These are phyloP conservation scores for Calycina herbarum DNA, from an alignment of 2,329 filamentous ascomycete species.

Conservation along the genomic window DNA sequence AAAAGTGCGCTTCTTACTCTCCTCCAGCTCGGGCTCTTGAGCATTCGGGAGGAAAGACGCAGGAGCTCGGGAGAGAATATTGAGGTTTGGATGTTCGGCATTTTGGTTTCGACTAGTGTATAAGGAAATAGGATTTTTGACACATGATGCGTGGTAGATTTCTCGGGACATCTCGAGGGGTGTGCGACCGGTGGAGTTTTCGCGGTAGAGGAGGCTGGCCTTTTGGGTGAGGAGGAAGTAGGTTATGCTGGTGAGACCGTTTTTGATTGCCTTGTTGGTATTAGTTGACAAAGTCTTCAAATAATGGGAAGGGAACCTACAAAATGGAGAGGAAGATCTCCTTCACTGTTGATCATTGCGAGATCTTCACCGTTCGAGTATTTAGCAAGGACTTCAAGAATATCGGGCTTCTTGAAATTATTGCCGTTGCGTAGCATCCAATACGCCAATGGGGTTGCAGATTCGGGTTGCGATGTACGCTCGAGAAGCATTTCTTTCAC, in stretches of 20 bases:
- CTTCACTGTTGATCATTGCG: constrained; percentile 61
- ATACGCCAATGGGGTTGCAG: constrained; percentile 63
- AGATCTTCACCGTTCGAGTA: constrained; percentile 58
- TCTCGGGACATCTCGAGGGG: constrained; percentile 68
- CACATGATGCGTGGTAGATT: constrained; percentile 42
- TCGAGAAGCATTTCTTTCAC: constrained; percentile 59
- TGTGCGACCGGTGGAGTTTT: constrained; percentile 76
- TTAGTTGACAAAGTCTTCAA: constrained; percentile 33
- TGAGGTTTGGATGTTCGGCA: not conserved
- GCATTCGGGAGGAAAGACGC: constrained; percentile 6
- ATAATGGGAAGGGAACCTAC: constrained; percentile 39
- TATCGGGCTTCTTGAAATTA: constrained; percentile 37
- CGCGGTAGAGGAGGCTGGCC: constrained; percentile 56
- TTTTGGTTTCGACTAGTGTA: constrained; percentile 1
- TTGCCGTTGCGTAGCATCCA: constrained; percentile 46
- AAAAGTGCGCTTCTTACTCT: constrained; percentile 36
- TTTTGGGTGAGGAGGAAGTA: constrained; percentile 30
- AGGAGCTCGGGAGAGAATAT: constrained; percentile 15
- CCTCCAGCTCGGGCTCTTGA: constrained; percentile 5
- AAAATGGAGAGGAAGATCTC: constrained; percentile 65
- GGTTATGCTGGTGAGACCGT: constrained; percentile 23
- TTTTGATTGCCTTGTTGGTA: constrained; percentile 37
- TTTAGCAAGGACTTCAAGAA: constrained; percentile 52
- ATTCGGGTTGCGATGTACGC: constrained; percentile 51
- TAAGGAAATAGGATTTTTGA: constrained; percentile 29